Conservation (phyloP, 768 basidiomycete genomes). For the Russula virescens region DNA sequence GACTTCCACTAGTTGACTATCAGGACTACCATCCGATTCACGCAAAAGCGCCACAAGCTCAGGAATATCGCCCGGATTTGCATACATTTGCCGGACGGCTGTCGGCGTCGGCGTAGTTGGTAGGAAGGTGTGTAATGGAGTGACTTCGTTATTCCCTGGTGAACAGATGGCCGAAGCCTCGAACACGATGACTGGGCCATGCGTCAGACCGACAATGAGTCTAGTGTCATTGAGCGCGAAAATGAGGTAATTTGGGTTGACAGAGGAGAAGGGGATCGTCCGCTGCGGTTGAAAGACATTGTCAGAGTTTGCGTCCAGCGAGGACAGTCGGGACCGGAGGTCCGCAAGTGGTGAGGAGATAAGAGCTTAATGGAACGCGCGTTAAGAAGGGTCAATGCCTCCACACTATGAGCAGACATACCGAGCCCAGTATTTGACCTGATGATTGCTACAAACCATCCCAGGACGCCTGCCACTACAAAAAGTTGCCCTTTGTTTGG, state of each 20-base stretch:
- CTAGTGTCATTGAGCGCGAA: slow-evolving; percentile 58
- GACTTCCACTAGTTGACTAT: slow-evolving; percentile 47
- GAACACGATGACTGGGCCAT: slow-evolving; percentile 56
- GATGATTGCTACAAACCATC: slow-evolving; percentile 65
- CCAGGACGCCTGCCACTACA: slow-evolving; percentile 51
- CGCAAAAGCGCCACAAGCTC: slow-evolving; percentile 57
- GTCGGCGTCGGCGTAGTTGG: slow-evolving; percentile 35
- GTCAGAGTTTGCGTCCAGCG: slow-evolving; percentile 36
- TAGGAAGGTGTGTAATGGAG: slow-evolving; percentile 46
- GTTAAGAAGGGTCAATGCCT: slow-evolving; percentile 1
- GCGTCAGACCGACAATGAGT: slow-evolving; percentile 51
- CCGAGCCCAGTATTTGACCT: slow-evolving; percentile 32
- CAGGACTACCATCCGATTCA: slow-evolving; percentile 31
- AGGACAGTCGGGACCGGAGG: slow-evolving; percentile 49
- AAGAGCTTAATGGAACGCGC: slow-evolving; percentile 40
- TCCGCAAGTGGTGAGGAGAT: slow-evolving; percentile 55
- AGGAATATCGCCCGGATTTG: slow-evolving; percentile 59
- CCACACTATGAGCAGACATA: slow-evolving; percentile 20
- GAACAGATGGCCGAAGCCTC: slow-evolving; percentile 50
- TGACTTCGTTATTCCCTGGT: slow-evolving; percentile 36
- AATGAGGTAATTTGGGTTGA: slow-evolving; percentile 47
- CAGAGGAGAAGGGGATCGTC: slow-evolving; percentile 39
- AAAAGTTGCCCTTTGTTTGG: slow-evolving; percentile 49
- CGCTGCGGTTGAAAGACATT: slow-evolving; percentile 48
- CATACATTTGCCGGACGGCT: slow-evolving; percentile 47